A percentile compares a stretch with the other conserved stretches of the same genome.
These are phyloP conservation scores for Leucocoprinus birnbaumii DNA, from an alignment of 768 basidiomycete species.

Conservation along the genomic window DNA sequence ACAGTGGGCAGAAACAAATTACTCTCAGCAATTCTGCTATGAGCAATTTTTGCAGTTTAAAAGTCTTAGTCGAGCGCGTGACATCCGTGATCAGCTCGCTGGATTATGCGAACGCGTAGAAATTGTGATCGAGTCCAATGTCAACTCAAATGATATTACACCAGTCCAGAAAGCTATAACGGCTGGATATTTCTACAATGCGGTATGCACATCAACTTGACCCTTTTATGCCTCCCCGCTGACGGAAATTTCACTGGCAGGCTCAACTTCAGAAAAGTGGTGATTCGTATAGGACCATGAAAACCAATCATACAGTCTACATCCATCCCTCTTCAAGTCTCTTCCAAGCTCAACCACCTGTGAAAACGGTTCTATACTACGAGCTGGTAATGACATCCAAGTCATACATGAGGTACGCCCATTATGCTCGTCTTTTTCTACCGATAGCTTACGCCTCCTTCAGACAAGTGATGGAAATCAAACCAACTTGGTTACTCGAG, in stretches of 20 bases:
- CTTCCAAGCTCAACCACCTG: slow-evolving; percentile 94
- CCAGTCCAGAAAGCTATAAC: slow-evolving; percentile 95
- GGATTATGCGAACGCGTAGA: slow-evolving; percentile 96
- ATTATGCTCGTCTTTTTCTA: not conserved
- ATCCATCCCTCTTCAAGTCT: slow-evolving; percentile 95
- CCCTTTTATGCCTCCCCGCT: not conserved
- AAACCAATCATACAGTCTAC: slow-evolving; percentile 94
- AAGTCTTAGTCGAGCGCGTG: slow-evolving; percentile 88
- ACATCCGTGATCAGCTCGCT: slow-evolving; percentile 95
- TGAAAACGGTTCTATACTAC: slow-evolving; percentile 89
- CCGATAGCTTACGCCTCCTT: not conserved
- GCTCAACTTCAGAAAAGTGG: slow-evolving; percentile 94
- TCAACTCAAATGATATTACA: slow-evolving; percentile 90
- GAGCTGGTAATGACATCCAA: slow-evolving; percentile 97
- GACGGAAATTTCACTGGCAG: slow-evolving; percentile 29
- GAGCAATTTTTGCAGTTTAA: slow-evolving; percentile 96
- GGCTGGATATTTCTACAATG: slow-evolving; percentile 94
- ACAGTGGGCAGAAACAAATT: slow-evolving; percentile 98
- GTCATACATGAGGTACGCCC: slow-evolving; percentile 81
- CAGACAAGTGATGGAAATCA: slow-evolving; percentile 98
- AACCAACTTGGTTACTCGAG: slow-evolving; percentile 91
- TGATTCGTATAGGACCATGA: slow-evolving; percentile 95
- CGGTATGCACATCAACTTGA: slow-evolving; percentile 38
- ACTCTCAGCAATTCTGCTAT: slow-evolving; percentile 95
- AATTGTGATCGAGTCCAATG: slow-evolving; percentile 81